Evolutionary conservation across 2,329 filamentous ascomycete genomes (phyloP).

Genomic region (Drechslerella coelobrocha): DNA sequence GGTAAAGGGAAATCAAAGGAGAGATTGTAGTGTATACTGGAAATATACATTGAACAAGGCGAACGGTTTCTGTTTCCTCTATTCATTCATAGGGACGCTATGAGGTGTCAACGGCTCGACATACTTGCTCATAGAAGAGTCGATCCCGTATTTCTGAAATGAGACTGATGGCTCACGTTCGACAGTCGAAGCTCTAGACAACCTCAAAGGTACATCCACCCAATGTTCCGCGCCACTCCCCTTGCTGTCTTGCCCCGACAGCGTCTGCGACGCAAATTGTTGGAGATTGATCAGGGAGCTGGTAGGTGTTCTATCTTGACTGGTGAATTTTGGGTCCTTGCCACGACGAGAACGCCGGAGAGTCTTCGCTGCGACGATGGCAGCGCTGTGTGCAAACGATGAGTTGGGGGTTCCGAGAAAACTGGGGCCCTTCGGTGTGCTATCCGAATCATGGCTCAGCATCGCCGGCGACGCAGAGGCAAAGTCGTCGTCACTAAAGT

Average conservation of each 20-base stretch:
- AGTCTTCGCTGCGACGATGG: conserved; percentile 15
- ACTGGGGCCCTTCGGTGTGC: conserved; percentile 38
- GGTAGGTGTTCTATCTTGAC: conserved; percentile 23
- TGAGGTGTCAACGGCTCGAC: conserved; percentile 23
- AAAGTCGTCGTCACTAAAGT: conserved; percentile 21
- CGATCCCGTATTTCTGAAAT: too few relatives aligned
- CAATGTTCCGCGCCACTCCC: conserved; percentile 24
- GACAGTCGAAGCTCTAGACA: conserved; percentile 34
- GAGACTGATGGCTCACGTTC: conserved; percentile 32
- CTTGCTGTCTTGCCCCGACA: conserved; percentile 25
- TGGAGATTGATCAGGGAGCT: conserved; percentile 19
- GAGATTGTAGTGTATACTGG: too few relatives aligned
- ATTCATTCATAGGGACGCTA: conserved; percentile 20
- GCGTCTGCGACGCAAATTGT: background rate
- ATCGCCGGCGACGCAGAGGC: conserved; percentile 20
- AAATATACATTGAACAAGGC: too few relatives aligned
- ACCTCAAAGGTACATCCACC: conserved; percentile 29
- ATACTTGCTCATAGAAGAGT: too few relatives aligned
- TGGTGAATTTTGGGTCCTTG: conserved; percentile 18
- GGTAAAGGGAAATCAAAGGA: too few relatives aligned
- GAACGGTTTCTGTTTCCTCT: too few relatives aligned
- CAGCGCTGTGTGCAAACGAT: conserved; percentile 21
- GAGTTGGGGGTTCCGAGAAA: conserved; percentile 33
- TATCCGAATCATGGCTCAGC: conserved; percentile 44
- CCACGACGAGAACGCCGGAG: conserved; percentile 31